phyloP scores from a whole-genome alignment of 805 yeast species.

The Starmerella etchellsii region DNA sequence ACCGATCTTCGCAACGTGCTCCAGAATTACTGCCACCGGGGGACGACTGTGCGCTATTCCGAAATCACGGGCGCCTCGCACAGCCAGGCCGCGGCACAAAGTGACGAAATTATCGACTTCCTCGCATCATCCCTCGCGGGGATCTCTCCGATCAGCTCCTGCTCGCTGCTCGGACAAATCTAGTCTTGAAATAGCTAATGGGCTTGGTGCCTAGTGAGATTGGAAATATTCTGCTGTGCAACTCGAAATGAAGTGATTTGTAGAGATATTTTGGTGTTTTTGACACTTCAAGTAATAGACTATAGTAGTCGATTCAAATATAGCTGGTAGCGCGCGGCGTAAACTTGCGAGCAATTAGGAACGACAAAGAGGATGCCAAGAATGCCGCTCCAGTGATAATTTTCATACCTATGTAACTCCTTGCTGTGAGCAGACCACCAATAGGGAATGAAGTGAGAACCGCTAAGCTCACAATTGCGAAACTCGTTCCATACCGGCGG shows the following conservation, averaged over 20 bases:
- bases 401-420: conserved; percentile 23
- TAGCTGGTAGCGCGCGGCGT: too few relatives aligned
- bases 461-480: conserved; percentile 32
- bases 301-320: too few relatives aligned
- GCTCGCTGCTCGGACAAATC: too few relatives aligned
- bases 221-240: too few relatives aligned
- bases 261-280: too few relatives aligned
- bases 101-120: conserved; percentile 9
- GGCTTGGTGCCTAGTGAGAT: too few relatives aligned
- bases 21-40: conserved; percentile 20
- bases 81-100: conserved; percentile 1
- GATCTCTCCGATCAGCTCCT: conserved; percentile 1
- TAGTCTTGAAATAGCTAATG: too few relatives aligned
- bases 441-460: conserved; percentile 28
- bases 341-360: too few relatives aligned
- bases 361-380: conserved; percentile 4
- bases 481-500: conserved; percentile 51
- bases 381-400: conserved; percentile 23
- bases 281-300: too few relatives aligned
- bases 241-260: too few relatives aligned
- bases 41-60: conserved; percentile 18
- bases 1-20: conserved; percentile 14
- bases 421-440: conserved; percentile 24
- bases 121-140: conserved; percentile 6
- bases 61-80: conserved; percentile 15